phyloP scores from a whole-genome alignment of 1,284 basidiomycete genomes.

The Ceratobasidium papillatum region DNA sequence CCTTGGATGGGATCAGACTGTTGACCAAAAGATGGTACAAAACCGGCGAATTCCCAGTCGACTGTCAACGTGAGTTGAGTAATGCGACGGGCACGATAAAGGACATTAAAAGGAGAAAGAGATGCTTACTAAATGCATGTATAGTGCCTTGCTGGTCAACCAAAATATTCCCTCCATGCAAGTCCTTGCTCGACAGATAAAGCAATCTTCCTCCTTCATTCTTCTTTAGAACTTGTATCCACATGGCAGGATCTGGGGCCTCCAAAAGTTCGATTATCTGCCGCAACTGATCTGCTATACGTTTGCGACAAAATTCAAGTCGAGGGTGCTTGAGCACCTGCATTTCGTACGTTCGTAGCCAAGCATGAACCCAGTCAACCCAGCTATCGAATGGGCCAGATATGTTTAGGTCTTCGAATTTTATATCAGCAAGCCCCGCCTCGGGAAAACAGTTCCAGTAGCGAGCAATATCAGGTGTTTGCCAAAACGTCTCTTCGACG shows the following conservation, averaged over 20 bases:
- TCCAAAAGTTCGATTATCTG: background rate
- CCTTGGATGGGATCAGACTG: background rate
- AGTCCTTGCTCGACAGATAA: constrained; percentile 6
- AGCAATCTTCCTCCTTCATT: constrained; percentile 3
- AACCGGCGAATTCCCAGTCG: constrained; percentile 17
- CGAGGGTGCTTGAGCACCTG: constrained; percentile 1
- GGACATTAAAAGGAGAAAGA: background rate
- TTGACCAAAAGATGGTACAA: background rate
- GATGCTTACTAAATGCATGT: constrained; percentile 1
- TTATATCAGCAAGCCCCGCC: background rate
- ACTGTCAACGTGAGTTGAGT: background rate
- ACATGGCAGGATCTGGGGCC: background rate
- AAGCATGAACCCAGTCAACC: background rate
- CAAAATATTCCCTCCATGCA: constrained; percentile 2
- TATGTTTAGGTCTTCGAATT: background rate
- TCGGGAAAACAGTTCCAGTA: background rate
- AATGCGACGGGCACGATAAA: background rate
- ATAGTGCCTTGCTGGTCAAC: constrained; percentile 11
- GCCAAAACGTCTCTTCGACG: constrained; percentile 21
- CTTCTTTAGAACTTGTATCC: background rate
- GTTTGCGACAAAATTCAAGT: background rate
- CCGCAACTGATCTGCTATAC: background rate
- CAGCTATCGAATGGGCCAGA: background rate
- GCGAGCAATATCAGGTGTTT: background rate
- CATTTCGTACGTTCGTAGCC: constrained; percentile 3